Evolutionary conservation across 176 grass and related monocot genomes (phyloP).

Genomic region (Juncus inflexus): DNA sequence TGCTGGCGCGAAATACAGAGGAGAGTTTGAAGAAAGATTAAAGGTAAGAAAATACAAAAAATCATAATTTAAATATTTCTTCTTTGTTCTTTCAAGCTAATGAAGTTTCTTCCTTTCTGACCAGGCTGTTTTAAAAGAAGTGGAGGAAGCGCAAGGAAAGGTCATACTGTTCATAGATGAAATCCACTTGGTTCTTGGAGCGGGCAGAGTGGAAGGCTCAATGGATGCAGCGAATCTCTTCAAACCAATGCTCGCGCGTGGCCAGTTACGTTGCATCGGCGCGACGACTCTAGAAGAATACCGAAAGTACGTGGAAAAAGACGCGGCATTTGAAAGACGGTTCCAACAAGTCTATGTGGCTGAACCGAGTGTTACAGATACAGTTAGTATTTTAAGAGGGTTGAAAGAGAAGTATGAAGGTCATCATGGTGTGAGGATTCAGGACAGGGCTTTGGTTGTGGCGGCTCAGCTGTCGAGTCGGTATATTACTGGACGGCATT

Average conservation of each 20-base stretch:
- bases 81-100: too few species aligned
- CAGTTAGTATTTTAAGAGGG: conserved; percentile 59
- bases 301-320: conserved; percentile 81
- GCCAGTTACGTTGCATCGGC: conserved; percentile 76
- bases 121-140: conserved; percentile 60
- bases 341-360: conserved; percentile 84
- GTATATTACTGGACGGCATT: conserved; percentile 75
- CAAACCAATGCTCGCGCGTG: conserved; percentile 81
- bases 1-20: conserved; percentile 74
- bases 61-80: too few species aligned
- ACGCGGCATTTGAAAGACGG: conserved; percentile 67
- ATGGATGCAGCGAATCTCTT: conserved; percentile 86
- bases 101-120: too few species aligned
- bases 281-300: conserved; percentile 82
- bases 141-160: conserved; percentile 63
- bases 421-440: conserved; percentile 69
- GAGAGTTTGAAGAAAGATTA: conserved; percentile 78
- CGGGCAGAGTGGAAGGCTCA: conserved; percentile 62
- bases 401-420: conserved; percentile 84
- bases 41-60: conserved; percentile 19
- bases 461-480: conserved; percentile 67
- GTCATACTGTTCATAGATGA: conserved; percentile 92
- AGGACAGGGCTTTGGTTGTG: conserved; percentile 58
- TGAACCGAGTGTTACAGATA: conserved; percentile 65
- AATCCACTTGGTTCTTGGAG: conserved; percentile 77